These are phyloP conservation scores for Aspergillus ostianus DNA, from an alignment of 495 filamentous ascomycete species.

Conservation along the genomic window DNA sequence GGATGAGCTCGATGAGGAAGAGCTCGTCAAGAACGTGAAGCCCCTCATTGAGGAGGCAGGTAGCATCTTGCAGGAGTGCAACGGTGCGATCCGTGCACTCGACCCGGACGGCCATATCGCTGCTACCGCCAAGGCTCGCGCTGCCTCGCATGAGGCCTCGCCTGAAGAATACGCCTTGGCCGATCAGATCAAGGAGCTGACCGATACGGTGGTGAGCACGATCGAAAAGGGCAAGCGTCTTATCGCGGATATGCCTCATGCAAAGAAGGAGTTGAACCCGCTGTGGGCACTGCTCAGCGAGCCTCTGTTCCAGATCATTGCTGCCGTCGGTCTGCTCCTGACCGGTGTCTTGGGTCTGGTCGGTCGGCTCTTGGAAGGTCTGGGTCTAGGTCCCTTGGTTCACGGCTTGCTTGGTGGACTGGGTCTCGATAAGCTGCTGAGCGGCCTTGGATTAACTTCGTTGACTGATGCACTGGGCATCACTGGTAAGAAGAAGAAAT, in stretches of 20 bases:
- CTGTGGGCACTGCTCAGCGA: conserved; percentile 79
- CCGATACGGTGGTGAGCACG: conserved; percentile 62
- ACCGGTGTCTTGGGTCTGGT: conserved; percentile 81
- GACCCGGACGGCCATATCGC: conserved; percentile 87
- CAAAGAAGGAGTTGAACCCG: conserved; percentile 90
- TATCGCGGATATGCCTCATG: conserved; percentile 87
- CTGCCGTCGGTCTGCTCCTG: conserved; percentile 81
- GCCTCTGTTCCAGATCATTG: conserved; percentile 90
- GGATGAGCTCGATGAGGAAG: conserved; percentile 89
- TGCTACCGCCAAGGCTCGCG: conserved; percentile 80
- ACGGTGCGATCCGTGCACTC: conserved; percentile 84
- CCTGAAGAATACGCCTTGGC: conserved; percentile 85
- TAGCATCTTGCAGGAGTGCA: conserved; percentile 80
- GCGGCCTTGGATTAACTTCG: conserved; percentile 66
- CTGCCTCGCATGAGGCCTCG: conserved; percentile 76
- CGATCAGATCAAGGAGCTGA: conserved; percentile 75
- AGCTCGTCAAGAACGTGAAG: conserved; percentile 79
- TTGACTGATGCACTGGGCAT: conserved; percentile 55
- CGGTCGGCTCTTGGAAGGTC: conserved; percentile 72
- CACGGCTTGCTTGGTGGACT: conserved; percentile 77
- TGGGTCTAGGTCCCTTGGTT: conserved; percentile 81
- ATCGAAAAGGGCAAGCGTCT: conserved; percentile 84
- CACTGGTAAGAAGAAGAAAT: conserved; percentile 27
- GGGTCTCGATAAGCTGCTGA: conserved; percentile 75
- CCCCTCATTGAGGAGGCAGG: conserved; percentile 84